These are phyloP conservation scores for Penicillium bovifimosum DNA, from an alignment of 495 filamentous ascomycete genomes.

Conservation along the genomic window DNA sequence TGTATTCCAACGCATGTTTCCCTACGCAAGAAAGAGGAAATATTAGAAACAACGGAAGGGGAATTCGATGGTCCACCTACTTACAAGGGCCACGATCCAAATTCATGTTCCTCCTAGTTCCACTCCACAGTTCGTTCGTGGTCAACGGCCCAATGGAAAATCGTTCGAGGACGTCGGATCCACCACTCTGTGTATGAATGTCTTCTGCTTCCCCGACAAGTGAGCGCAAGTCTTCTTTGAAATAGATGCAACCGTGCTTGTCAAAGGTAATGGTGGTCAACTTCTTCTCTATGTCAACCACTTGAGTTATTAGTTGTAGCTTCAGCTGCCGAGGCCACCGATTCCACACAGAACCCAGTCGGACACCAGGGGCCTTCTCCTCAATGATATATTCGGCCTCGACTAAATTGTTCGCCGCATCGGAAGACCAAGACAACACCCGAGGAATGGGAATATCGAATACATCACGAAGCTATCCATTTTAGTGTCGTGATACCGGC, in stretches of 20 bases:
- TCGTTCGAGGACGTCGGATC: background rate
- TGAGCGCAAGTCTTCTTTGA: conserved; percentile 31
- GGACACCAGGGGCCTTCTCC: conserved; percentile 33
- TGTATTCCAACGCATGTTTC: conserved; percentile 14
- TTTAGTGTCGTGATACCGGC: background rate
- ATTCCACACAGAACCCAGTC: conserved; percentile 32
- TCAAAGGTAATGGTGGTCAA: conserved; percentile 29
- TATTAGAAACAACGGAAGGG: conserved; percentile 2
- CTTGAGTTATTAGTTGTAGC: conserved; percentile 26
- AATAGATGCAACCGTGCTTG: conserved; percentile 38
- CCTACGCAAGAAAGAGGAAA: background rate
- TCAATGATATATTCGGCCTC: conserved; percentile 38
- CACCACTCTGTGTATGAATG: conserved; percentile 5
- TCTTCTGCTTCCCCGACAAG: conserved; percentile 19
- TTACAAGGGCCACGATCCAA: conserved; percentile 19
- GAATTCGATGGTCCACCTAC: conserved; percentile 5
- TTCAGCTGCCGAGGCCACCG: conserved; percentile 27
- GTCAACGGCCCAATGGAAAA: conserved; percentile 23
- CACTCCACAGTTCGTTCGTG: conserved; percentile 10
- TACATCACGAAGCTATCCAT: conserved; percentile 28
- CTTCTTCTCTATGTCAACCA: conserved; percentile 36
- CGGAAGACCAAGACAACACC: conserved; percentile 30
- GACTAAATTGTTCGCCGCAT: conserved; percentile 25
- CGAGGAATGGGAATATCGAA: conserved; percentile 31
- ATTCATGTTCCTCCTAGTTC: conserved; percentile 7